Conservation (phyloP, 1,139 yeast species). For the Geotrichum candidum region DNA sequence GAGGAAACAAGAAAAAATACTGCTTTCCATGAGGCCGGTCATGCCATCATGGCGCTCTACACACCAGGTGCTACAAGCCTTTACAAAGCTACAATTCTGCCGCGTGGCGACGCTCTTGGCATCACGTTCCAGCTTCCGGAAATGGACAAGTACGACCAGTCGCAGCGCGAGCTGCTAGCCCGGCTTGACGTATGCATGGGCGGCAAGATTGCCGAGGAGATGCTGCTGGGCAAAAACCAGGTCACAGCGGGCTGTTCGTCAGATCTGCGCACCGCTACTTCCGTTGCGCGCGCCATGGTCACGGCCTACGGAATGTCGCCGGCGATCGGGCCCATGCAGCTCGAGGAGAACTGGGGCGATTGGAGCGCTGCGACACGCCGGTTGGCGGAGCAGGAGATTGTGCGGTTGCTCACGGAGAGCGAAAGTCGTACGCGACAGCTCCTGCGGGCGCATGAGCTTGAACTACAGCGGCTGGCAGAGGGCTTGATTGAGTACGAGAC, state of each 20-base stretch:
- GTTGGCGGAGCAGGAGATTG: conserved; percentile 86
- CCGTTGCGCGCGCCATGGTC: conserved; percentile 94
- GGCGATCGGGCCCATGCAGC: conserved; percentile 82
- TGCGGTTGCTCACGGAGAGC: conserved; percentile 62
- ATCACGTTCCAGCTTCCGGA: conserved; percentile 96
- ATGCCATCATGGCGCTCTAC: conserved; percentile 91
- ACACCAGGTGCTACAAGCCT: conserved; percentile 92
- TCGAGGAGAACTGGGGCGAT: conserved; percentile 48
- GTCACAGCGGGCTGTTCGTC: conserved; percentile 94
- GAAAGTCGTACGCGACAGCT: conserved; percentile 73
- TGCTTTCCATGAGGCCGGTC: conserved; percentile 98
- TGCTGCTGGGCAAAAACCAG: conserved; percentile 46
- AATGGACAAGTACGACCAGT: conserved; percentile 94
- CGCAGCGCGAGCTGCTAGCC: conserved; percentile 83
- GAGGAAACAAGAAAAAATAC: conserved; percentile 91
- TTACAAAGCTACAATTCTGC: conserved; percentile 93
- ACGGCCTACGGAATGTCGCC: conserved; percentile 96
- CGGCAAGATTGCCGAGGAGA: conserved; percentile 94
- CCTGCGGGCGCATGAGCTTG: conserved; percentile 50
- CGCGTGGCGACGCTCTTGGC: conserved; percentile 95
- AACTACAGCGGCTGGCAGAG: conserved; percentile 81
- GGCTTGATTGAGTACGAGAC: conserved; percentile 96
- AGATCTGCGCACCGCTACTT: conserved; percentile 83
- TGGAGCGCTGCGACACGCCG: conserved; percentile 90
- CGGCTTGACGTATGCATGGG: conserved; percentile 97